A percentile compares a stretch with the other conserved stretches of the same genome.
phyloP scores from a whole-genome alignment of 2,329 filamentous ascomycete species.

The Talaromyces pinophilus region DNA sequence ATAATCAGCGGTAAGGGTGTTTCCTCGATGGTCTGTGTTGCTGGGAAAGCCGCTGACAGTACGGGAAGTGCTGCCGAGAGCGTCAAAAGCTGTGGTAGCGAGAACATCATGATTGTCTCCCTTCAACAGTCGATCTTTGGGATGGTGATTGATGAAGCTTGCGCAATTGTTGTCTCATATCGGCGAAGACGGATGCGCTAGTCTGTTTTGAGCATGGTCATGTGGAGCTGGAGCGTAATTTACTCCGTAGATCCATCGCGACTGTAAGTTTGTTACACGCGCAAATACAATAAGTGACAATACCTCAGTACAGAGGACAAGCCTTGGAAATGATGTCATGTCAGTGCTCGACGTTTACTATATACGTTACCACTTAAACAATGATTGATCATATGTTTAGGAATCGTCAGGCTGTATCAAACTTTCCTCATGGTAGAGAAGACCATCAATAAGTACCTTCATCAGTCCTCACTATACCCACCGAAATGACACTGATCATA shows the following conservation, averaged over 20 bases:
- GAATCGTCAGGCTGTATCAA: background rate
- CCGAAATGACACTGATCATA: background rate
- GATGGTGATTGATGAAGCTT: background rate
- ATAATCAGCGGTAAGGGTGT: conserved; percentile 80
- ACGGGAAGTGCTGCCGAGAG: conserved; percentile 24
- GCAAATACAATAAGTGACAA: background rate
- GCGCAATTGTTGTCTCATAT: background rate
- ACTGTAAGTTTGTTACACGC: background rate
- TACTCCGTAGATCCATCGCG: background rate
- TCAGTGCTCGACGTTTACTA: background rate
- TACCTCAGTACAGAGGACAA: background rate
- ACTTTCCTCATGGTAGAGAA: background rate
- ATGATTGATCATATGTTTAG: background rate
- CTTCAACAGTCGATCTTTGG: background rate
- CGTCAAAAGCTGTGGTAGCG: background rate
- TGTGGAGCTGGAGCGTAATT: background rate
- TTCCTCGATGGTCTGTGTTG: conserved; percentile 27
- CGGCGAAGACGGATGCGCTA: background rate
- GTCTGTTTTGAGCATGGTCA: background rate
- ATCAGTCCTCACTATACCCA: no score
- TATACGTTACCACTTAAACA: background rate
- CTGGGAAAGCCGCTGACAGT: conserved; percentile 25
- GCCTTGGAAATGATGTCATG: conserved; percentile 2
- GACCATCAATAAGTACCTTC: background rate
- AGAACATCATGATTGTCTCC: background rate